Evolutionary conservation across 495 filamentous ascomycete species (phyloP), one percentile per base, ranked within the genome.

Genomic region (Patellaria atrata): DNA sequence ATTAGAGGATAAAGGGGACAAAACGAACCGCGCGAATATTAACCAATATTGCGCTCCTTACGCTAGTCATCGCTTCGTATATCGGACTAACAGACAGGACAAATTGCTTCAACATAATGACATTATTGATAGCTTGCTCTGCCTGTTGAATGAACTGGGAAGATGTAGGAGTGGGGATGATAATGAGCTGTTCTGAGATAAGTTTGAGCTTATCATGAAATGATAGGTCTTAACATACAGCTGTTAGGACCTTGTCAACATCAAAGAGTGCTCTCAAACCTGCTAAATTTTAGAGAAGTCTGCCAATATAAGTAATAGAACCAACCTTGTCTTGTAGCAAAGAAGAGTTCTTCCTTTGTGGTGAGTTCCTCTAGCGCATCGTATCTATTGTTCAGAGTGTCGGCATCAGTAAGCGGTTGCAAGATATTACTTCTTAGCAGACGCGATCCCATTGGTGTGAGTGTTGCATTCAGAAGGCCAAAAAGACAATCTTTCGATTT

Each of bases 281-380:
- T 77, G 39, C 10, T 30, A 27, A 9, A 35, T 7, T 18, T 52
- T 22, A 50, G 45, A 16, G 3, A 0, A 2, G 30, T 11, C 16
- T 11, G 19, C 9, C 9, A 22, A 27, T 23, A 20, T 7, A 16
- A 15, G 21, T 34, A 14, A 11, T 17, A 15, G 13, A 27, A 54
- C 52, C 18, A 46, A 66, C 70, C 70, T 54, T 79, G 70, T 35
- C 80, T 69, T 10, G 83, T 68, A 36, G 77, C 72, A 26, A 68
- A 73, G 56, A 94, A 91, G 65, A 96, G 79, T 26, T 91, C 79
- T 50, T 93, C 81, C 38, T 83, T 85, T 1, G 70, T 70, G 0
- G 73, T 75, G 16, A 97, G 59, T 45, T 93, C 87, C 38, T 86
- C 79, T 1, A 96, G 57, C 0, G 87, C 83, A 47, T 92, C 82